A percentile compares a stretch with the other conserved stretches of the same genome.
Evolutionary conservation across 73 alveolate species (phyloP).

Genomic region (Paramecium tetraurelia): DNA sequence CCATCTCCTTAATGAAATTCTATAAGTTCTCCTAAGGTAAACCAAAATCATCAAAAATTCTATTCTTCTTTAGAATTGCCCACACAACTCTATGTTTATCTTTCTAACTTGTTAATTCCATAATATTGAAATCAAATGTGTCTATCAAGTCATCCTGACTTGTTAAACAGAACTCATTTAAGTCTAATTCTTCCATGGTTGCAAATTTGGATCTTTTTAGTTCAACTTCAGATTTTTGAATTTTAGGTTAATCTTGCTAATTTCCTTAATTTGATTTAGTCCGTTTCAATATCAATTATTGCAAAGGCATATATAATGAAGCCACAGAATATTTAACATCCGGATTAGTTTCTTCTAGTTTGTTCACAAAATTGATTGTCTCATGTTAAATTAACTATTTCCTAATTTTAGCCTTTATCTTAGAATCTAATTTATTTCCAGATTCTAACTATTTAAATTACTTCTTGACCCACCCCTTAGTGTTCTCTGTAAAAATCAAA

Average conservation of each 20-base stretch:
- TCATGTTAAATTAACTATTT: slow-evolving; percentile 16
- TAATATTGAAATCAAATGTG: slow-evolving; percentile 22
- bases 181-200: not conserved
- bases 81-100: slow-evolving; percentile 53
- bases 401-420: not conserved
- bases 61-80: slow-evolving; percentile 40
- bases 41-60: slow-evolving; percentile 35
- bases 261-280: not conserved
- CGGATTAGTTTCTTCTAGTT: slow-evolving; percentile 32
- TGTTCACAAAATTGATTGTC: not conserved
- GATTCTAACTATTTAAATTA: not conserved
- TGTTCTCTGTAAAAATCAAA: not conserved
- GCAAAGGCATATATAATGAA: slow-evolving; percentile 23
- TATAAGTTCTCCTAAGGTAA: slow-evolving; percentile 17
- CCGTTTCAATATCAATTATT: not conserved
- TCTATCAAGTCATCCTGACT: slow-evolving; percentile 21
- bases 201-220: not conserved
- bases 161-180: not conserved
- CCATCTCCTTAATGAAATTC: slow-evolving; percentile 14
- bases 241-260: not conserved
- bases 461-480: not conserved
- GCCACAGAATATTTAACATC: slow-evolving; percentile 17
- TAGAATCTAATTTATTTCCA: not conserved
- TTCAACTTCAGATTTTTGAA: not conserved
- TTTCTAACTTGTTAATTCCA: not conserved